These are phyloP conservation scores for Yarrowia osloensis DNA, from an alignment of 805 yeast species.

Conservation along the genomic window DNA sequence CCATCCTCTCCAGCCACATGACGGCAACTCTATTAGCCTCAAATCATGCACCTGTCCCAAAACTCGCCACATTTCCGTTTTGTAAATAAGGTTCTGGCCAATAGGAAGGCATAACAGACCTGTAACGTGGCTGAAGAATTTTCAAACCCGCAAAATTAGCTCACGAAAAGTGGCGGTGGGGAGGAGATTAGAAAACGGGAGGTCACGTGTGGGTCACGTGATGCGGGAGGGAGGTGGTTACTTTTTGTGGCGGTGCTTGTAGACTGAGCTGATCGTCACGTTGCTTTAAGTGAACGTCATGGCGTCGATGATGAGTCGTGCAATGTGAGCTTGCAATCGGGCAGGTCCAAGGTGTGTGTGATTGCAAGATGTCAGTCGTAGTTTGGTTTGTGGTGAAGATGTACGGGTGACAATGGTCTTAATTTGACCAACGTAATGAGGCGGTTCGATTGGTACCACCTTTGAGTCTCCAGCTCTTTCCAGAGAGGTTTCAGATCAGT, in stretches of 20 bases:
- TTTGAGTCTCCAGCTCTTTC: background rate
- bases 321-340: background rate
- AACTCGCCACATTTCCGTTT: constrained; percentile 12
- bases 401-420: background rate
- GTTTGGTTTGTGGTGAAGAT: background rate
- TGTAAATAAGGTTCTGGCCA: background rate
- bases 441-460: background rate
- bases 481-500: no score
- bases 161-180: constrained; percentile 3
- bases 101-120: background rate
- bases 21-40: constrained; percentile 14
- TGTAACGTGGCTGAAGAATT: constrained; percentile 18
- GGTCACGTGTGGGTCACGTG: background rate
- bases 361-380: no score
- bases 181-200: background rate
- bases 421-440: background rate
- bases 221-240: no score
- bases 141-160: constrained; percentile 24
- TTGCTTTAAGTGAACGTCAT: no score
- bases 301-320: no score
- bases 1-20: background rate
- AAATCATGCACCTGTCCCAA: constrained; percentile 2
- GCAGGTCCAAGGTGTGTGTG: background rate
- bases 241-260: no score
- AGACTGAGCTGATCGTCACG: no score